These are phyloP conservation scores for Zymoseptoria passerinii DNA, from an alignment of 2,329 filamentous ascomycete species.

Conservation along the genomic window DNA sequence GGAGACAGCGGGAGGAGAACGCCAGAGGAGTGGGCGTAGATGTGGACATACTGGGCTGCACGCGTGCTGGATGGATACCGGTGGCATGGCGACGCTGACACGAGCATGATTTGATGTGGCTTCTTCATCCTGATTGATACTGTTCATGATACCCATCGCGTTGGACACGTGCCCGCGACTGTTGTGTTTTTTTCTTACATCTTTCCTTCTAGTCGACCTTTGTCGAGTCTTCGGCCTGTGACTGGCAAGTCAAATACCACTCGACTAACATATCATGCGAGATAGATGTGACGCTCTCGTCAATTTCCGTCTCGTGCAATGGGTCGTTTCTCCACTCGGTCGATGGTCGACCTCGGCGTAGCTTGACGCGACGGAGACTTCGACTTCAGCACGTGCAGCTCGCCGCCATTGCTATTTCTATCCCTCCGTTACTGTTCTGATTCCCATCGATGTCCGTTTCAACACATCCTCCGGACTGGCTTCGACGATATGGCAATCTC, in stretches of 20 bases:
- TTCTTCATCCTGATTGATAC: not conserved
- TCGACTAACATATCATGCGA: not conserved
- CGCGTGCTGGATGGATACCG: not conserved
- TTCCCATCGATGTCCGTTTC: not conserved
- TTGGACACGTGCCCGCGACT: not conserved
- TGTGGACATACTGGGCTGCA: not conserved
- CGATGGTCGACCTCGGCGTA: not conserved
- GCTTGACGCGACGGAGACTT: not conserved
- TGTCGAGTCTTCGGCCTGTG: not conserved
- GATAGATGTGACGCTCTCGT: not conserved
- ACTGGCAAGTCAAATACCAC: not conserved
- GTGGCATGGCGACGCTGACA: not conserved
- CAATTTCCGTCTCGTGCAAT: not conserved
- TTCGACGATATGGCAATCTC: constrained; percentile 32
- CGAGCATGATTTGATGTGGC: not conserved
- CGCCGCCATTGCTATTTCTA: not conserved
- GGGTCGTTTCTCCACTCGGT: not conserved
- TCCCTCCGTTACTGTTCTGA: not conserved
- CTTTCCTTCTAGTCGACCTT: not conserved
- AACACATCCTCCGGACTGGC: constrained; percentile 27
- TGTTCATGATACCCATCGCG: constrained; percentile 9
- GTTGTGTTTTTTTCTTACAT: not conserved
- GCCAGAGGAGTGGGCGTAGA: constrained; percentile 9
- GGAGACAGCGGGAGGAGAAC: constrained; percentile 15
- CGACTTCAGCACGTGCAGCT: not conserved